phyloP scores from a whole-genome alignment of 148 eudicot species.

The Oxyria digyna region DNA sequence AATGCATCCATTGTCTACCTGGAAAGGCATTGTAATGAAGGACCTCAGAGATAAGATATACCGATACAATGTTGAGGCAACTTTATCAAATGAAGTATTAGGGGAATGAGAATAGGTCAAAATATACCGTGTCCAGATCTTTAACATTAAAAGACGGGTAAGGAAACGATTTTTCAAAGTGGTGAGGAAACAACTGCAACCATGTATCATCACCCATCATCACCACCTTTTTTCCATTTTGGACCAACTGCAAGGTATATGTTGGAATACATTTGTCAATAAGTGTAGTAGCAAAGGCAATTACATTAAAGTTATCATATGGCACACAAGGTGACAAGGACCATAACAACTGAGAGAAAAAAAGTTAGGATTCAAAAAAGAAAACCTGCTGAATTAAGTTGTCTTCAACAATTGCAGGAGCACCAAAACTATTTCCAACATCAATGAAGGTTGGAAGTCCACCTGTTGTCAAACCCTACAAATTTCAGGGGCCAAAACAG shows the following conservation, averaged over 20 bases:
- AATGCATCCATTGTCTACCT: slow-evolving; percentile 92
- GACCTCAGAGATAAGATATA: neutral
- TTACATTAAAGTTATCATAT: neutral
- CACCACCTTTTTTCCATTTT: slow-evolving; percentile 85
- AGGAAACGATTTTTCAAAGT: slow-evolving; percentile 74
- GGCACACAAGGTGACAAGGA: neutral
- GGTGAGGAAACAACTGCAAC: slow-evolving; percentile 88
- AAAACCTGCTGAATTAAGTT: slow-evolving; percentile 79
- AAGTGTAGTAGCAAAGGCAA: neutral
- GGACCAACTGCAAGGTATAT: slow-evolving; percentile 44
- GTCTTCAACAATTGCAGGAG: slow-evolving; percentile 92
- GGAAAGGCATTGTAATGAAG: slow-evolving; percentile 7
- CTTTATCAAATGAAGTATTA: neutral
- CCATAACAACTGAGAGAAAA: neutral
- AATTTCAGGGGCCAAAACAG: slow-evolving; percentile 9
- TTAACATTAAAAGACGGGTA: slow-evolving; percentile 93
- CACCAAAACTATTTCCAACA: slow-evolving; percentile 98
- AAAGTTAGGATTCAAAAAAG: neutral
- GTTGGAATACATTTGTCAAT: neutral
- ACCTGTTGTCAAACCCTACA: slow-evolving; percentile 96
- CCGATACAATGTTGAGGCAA: neutral
- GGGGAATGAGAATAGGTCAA: slow-evolving; percentile 1
- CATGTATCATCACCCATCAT: slow-evolving; percentile 99
- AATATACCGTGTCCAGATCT: slow-evolving; percentile 84
- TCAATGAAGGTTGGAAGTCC: slow-evolving; percentile 97